phyloP scores from a whole-genome alignment of 73 alveolate genomes.

The Stentor roeselii region DNA sequence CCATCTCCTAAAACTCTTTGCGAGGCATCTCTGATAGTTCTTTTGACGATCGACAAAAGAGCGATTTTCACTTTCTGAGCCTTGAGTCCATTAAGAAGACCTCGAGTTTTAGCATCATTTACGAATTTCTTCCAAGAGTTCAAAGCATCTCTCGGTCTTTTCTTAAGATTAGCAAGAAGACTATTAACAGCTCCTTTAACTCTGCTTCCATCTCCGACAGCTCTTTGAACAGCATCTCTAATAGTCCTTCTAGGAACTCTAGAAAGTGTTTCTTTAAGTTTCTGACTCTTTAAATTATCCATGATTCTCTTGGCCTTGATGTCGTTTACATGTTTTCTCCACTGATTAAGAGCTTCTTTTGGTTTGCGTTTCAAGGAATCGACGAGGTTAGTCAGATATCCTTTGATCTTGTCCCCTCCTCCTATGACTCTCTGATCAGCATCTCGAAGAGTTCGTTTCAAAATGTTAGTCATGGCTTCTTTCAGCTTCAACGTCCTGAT shows the following conservation, averaged over 20 bases:
- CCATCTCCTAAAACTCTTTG: conserved; percentile 6
- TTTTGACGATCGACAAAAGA: background rate
- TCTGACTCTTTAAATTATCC: background rate
- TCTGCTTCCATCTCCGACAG: conserved; percentile 4
- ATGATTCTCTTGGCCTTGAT: background rate
- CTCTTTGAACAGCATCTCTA: background rate
- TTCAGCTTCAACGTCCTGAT: background rate
- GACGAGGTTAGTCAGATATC: background rate
- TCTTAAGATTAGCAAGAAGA: background rate
- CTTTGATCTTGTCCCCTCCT: conserved; percentile 20
- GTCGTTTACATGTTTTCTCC: conserved; percentile 4
- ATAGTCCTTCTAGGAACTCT: background rate
- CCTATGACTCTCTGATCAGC: conserved; percentile 11
- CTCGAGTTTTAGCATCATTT: background rate
- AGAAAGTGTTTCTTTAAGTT: background rate
- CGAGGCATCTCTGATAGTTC: conserved; percentile 21
- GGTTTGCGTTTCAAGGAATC: background rate
- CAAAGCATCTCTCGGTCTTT: conserved; percentile 17
- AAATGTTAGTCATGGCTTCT: background rate
- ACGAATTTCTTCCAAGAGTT: background rate
- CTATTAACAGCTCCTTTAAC: background rate
- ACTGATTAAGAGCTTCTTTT: conserved; percentile 14
- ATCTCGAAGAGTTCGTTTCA: background rate
- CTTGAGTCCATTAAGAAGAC: background rate
- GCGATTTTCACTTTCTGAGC: background rate